Conservation (phyloP, 2,329 filamentous ascomycete species). For the Xylaria sp. region DNA sequence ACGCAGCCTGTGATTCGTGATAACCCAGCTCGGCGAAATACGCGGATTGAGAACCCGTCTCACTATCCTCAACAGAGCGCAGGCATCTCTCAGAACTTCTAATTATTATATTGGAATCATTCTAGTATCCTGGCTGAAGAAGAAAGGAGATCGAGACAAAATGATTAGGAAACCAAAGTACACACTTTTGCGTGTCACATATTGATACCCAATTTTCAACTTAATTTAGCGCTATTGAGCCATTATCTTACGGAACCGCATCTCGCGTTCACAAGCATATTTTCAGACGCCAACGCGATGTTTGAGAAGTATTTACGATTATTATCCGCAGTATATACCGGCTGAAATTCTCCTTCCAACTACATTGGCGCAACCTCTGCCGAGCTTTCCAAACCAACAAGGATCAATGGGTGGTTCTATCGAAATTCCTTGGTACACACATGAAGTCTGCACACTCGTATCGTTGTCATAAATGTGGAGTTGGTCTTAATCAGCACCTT, state of each 20-base stretch:
- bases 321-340: conserved; percentile 16
- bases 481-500: not conserved
- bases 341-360: conserved; percentile 2
- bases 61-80: conserved; percentile 93
- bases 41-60: conserved; percentile 89
- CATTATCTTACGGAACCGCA: conserved; percentile 9
- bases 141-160: conserved; percentile 2
- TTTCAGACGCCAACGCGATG: conserved; percentile 5
- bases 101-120: conserved; percentile 42
- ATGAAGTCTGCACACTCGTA: conserved; percentile 12
- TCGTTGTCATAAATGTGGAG: conserved; percentile 11
- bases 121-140: not conserved
- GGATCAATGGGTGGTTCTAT: not conserved
- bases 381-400: conserved; percentile 3
- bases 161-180: conserved; percentile 14
- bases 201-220: conserved; percentile 34
- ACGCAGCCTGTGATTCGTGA: conserved; percentile 89
- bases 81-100: conserved; percentile 98
- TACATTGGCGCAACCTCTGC: not conserved
- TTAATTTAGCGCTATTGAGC: conserved; percentile 15
- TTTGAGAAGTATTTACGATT: conserved; percentile 3
- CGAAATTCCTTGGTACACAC: conserved; percentile 15
- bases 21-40: conserved; percentile 91
- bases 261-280: not conserved
- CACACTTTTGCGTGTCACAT: conserved; percentile 15